A percentile compares a stretch with the other conserved stretches of the same genome.
Evolutionary conservation across 2,329 filamentous ascomycete genomes (phyloP).

Genomic region (Eurotiales sp.): DNA sequence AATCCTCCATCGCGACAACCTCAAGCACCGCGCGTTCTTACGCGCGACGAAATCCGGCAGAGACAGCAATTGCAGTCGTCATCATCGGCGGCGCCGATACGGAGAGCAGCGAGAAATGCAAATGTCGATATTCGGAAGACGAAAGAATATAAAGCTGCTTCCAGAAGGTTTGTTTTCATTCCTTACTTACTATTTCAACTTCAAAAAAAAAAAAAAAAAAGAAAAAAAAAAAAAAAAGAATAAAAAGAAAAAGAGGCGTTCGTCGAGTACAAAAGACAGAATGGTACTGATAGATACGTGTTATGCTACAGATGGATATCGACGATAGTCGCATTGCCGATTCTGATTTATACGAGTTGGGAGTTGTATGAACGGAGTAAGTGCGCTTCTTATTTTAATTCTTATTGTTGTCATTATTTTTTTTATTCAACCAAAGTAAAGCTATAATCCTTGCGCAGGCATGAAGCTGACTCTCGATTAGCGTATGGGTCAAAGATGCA

Average conservation of each 20-base stretch:
- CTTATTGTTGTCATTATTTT: neutral
- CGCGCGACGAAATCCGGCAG: neutral
- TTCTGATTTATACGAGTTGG: conserved; percentile 25
- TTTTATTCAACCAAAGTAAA: too few species aligned
- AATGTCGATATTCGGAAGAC: conserved; percentile 36
- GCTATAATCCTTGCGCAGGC: too few species aligned
- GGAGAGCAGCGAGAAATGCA: neutral
- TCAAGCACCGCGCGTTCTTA: neutral
- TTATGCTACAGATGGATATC: conserved; percentile 21
- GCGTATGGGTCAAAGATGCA: conserved; percentile 14
- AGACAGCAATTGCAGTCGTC: neutral
- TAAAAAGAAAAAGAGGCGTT: too few species aligned
- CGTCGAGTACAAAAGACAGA: neutral
- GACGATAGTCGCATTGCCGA: conserved; percentile 26
- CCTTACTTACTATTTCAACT: neutral
- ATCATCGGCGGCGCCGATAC: neutral
- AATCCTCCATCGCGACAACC: too few species aligned
- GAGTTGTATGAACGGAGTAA: conserved; percentile 25
- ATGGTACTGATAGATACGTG: neutral
- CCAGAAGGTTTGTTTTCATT: conserved; percentile 30
- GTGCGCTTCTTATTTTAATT: neutral
- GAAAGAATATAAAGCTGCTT: conserved; percentile 38
- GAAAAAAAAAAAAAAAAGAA: neutral
- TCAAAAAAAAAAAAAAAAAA: too few species aligned
- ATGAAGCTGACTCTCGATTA: neutral